Evolutionary conservation across 2,329 filamentous ascomycete genomes (phyloP), one percentile per base, ranked within the genome.

Genomic region (Neofusicoccum kwambonambiense): DNA sequence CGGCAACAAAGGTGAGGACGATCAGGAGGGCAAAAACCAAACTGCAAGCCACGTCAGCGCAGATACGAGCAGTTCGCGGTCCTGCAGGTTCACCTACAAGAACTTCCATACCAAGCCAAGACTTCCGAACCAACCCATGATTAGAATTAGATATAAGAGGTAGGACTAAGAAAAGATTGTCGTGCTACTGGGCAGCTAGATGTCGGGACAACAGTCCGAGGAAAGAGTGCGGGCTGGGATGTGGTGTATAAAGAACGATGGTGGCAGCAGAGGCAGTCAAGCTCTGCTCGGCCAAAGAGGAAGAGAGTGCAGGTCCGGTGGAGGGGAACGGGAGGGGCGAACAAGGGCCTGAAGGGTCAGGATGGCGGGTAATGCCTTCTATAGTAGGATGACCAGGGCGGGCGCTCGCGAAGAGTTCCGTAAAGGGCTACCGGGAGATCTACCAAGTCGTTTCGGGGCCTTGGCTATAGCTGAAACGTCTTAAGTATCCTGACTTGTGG

Each of bases 71-170:
- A 17, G 12, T n/a, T 27, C 15, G 17, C 11, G 31, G 31, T 3
- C 2, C 15, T 17, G 4, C n/a, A 17, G n/a, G 15, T 6, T 13
- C n/a, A 67, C 75, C 63, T 70, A 77, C 76, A 70, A 69, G 65
- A 74, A 77, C 66, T 77, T 77, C 71, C 76, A 78, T 35, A 73
- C 74, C 70, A 77, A 68, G 60, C 74, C 68, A 45, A 77, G 64
- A 37, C 73, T 64, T 22, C 73, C 75, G 61, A 77, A 77, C 57
- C 62, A 62, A 35, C 62, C 56, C 65, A 66, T 66, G 62, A 50
- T 66, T 60, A 65, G 49, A 51, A 61, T 51, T 58, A 54, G 41
- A 41, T 44, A 19, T 60, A 42, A 42, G n/a, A 19, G n/a, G 12
- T 37, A 49, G 49, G 17, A 22, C 13, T 51, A 27, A 57, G 17